Conservation (phyloP, 768 basidiomycete genomes). For the Boletus reticuloceps region DNA sequence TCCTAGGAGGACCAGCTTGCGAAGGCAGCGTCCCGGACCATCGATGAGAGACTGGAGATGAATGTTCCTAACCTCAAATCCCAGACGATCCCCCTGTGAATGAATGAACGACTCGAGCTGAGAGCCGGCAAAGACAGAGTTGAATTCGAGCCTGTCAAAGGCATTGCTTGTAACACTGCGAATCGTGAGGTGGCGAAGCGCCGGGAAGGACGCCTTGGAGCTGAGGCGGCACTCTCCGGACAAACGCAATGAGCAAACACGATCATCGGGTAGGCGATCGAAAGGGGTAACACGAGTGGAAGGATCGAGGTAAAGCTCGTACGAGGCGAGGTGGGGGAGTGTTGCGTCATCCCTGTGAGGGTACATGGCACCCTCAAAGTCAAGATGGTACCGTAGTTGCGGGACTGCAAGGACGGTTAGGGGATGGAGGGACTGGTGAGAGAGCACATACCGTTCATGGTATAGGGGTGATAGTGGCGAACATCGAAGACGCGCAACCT, state of each 20-base stretch:
- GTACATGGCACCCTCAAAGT: conserved; percentile 40
- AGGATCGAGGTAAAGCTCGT: conserved; percentile 34
- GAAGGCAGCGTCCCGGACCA: conserved; percentile 19
- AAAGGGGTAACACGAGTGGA: conserved; percentile 30
- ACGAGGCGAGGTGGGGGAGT: conserved; percentile 20
- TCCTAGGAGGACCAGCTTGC: conserved; percentile 35
- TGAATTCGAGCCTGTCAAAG: conserved; percentile 33
- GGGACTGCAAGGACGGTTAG: conserved; percentile 15
- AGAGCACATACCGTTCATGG: conserved; percentile 8
- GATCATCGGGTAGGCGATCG: conserved; percentile 23
- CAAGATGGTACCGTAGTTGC: conserved; percentile 18
- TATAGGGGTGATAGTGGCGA: conserved; percentile 22
- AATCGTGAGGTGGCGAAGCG: conserved; percentile 31
- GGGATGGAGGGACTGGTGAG: not conserved
- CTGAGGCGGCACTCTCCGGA: conserved; percentile 33
- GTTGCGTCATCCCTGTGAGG: conserved; percentile 13
- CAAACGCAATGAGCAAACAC: conserved; percentile 31
- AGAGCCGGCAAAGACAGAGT: conserved; percentile 25
- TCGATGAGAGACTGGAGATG: conserved; percentile 33
- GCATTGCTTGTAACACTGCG: conserved; percentile 33
- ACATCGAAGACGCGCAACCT: conserved; percentile 35
- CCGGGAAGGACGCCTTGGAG: conserved; percentile 3
- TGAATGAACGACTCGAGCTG: conserved; percentile 37
- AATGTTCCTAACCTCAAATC: conserved; percentile 36
- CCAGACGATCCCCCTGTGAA: conserved; percentile 32